phyloP scores from a whole-genome alignment of 2,329 filamentous ascomycete species.

The Colletotrichum chlorophyti region DNA sequence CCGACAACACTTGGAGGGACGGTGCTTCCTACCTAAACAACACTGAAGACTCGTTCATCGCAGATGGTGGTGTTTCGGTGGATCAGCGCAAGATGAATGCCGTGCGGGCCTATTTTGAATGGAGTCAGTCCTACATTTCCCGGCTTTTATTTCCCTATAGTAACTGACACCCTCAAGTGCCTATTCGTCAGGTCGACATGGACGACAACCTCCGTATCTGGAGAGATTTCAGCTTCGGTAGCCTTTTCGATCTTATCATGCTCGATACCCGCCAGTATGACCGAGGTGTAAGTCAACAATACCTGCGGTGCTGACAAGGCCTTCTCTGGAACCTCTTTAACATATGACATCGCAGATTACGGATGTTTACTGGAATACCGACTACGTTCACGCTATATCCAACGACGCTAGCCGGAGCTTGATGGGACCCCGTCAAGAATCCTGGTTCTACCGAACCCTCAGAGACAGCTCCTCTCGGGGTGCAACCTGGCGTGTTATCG shows the following conservation, averaged over 20 bases:
- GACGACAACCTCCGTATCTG: conserved; percentile 75
- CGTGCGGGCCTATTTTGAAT: conserved; percentile 74
- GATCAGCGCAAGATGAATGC: conserved; percentile 78
- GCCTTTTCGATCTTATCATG: conserved; percentile 71
- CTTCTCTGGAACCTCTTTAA: too few relatives aligned
- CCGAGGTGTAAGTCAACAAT: conserved; percentile 41
- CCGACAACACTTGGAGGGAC: conserved; percentile 70
- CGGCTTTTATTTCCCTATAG: not conserved
- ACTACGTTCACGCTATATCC: conserved; percentile 66
- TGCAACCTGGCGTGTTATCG: conserved; percentile 74
- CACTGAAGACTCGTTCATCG: conserved; percentile 69
- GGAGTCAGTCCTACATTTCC: conserved; percentile 40
- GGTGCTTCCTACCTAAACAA: conserved; percentile 68
- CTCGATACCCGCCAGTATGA: conserved; percentile 75
- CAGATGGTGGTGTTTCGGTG: conserved; percentile 66
- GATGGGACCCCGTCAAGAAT: conserved; percentile 77
- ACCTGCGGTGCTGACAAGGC: not conserved
- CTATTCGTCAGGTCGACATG: conserved; percentile 63
- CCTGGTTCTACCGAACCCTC: conserved; percentile 73
- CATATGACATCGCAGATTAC: too few relatives aligned
- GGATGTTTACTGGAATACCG: conserved; percentile 62
- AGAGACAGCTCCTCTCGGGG: conserved; percentile 66
- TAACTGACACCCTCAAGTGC: conserved; percentile 2
- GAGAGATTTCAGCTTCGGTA: conserved; percentile 71
- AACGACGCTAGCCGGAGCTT: conserved; percentile 72